Evolutionary conservation across 179 eudicot species (phyloP), one percentile per base, ranked within the genome.

Genomic region (Drosera spatulata): DNA sequence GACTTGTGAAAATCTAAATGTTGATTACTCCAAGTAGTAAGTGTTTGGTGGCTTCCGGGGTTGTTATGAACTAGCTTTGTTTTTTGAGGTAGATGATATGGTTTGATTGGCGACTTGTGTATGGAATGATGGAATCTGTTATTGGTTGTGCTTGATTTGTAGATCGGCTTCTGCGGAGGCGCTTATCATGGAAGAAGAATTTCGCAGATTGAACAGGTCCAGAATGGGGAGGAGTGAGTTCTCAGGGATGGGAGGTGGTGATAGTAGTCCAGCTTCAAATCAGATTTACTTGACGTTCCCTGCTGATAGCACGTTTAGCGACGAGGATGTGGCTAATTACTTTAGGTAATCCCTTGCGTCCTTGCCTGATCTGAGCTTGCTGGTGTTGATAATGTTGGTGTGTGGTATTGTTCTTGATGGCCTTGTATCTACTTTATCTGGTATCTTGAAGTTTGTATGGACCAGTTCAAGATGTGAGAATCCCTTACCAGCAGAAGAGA

Each of bases 381-480:
- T 22, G 33, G 33, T 22, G 1, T 22, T 0, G 33, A 22, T 22
- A 22, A 22, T 22, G 33, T 22, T 22, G 33, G 33, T 22, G 33
- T 22, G 33, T 22, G 33, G 33, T 22, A 22, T 22, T 22, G 33
- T 22, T 22, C 1, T 22, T 22, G 33, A 22, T 22, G 33, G 33
- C 33, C 33, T 22, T 22, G 33, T 22, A 22, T 22, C 33, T 22
- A 22, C 33, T 22, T 22, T 22, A 22, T 53, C 7, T 53, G 56
- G 38, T 39, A 14, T 53, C 65, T 69, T 76, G 73, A 71, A 86
- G 95, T 64, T 54, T 69, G 47, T 88, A 63, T 73, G 96, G 95
- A 69, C 96, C 95, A 37, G 96, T 88, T 43, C 88, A 86, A 74
- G 96, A 88, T 74, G 96, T 88, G 66, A 80, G 96, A 69, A 88